A percentile compares a stretch with the other conserved stretches of the same genome.
These are phyloP conservation scores for Setaria viridis DNA, from an alignment of 202 grass and related monocot species.

Conservation along the genomic window DNA sequence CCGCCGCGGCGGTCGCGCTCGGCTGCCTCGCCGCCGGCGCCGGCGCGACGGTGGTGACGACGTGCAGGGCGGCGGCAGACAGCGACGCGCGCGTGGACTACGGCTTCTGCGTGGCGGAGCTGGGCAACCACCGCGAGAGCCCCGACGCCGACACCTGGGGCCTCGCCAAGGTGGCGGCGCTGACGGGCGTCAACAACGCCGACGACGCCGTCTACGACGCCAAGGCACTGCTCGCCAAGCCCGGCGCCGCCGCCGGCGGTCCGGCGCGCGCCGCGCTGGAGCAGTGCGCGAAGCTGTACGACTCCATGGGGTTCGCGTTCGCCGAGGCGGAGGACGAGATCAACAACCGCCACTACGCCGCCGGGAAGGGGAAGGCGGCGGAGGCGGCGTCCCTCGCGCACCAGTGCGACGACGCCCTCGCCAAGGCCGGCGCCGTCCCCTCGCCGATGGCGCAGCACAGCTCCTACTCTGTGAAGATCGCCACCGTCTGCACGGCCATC, in stretches of 20 bases:
- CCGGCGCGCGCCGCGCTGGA: constrained; percentile 24
- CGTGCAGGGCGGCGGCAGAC: constrained; percentile 50
- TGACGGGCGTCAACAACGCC: constrained; percentile 50
- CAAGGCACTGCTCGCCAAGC: constrained; percentile 18
- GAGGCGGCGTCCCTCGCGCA: constrained; percentile 19
- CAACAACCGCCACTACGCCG: constrained; percentile 32
- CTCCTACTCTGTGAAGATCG: constrained; percentile 18
- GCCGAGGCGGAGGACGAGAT: constrained; percentile 35
- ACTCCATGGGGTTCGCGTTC: constrained; percentile 37
- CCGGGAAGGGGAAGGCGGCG: constrained; percentile 38
- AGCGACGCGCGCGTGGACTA: constrained; percentile 54
- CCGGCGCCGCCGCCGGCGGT: neutral
- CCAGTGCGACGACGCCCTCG: constrained; percentile 48
- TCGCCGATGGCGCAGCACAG: constrained; percentile 36
- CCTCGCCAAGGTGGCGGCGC: constrained; percentile 60
- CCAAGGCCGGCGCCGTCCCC: constrained; percentile 13
- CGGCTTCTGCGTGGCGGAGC: constrained; percentile 52
- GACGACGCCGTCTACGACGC: constrained; percentile 50
- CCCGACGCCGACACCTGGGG: constrained; percentile 48
- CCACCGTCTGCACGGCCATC: constrained; percentile 40
- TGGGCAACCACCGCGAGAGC: constrained; percentile 57
- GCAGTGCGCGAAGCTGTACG: constrained; percentile 43
- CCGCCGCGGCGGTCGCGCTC: neutral
- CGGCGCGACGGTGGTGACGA: constrained; percentile 47
- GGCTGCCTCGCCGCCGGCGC: neutral